Conservation (phyloP, 768 basidiomycete species). For the Auriscalpium microsporum region DNA sequence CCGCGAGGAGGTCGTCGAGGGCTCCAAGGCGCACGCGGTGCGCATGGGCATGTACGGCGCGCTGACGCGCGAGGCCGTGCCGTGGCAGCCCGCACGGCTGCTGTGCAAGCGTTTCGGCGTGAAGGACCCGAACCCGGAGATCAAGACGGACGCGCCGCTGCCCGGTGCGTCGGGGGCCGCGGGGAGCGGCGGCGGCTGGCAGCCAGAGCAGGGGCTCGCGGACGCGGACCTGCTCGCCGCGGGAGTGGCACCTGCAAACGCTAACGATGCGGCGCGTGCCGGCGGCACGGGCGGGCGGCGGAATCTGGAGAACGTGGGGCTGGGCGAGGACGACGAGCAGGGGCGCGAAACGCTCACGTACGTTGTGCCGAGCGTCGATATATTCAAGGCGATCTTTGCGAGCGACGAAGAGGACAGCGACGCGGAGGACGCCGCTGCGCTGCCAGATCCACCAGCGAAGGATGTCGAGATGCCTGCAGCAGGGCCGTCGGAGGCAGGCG, state of each 20-base stretch:
- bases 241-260: background rate
- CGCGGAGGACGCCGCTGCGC: slow-evolving; percentile 1
- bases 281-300: slow-evolving; percentile 19
- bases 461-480: background rate
- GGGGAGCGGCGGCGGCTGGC: slow-evolving; percentile 1
- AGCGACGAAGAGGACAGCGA: slow-evolving; percentile 55
- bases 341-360: slow-evolving; percentile 85
- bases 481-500: background rate
- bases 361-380: slow-evolving; percentile 77
- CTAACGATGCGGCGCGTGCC: background rate
- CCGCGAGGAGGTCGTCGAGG: slow-evolving; percentile 46
- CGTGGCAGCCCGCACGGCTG: slow-evolving; percentile 78
- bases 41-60: slow-evolving; percentile 83
- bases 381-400: slow-evolving; percentile 98
- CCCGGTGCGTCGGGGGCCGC: slow-evolving; percentile 3
- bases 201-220: slow-evolving; percentile 13
- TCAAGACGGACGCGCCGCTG: slow-evolving; percentile 24
- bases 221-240: slow-evolving; percentile 9
- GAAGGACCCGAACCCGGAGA: slow-evolving; percentile 70
- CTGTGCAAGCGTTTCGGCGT: slow-evolving; percentile 93
- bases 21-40: slow-evolving; percentile 76
- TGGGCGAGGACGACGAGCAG: slow-evolving; percentile 89
- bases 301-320: slow-evolving; percentile 75
- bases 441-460: background rate
- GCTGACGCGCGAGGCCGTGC: slow-evolving; percentile 64